Evolutionary conservation across 2,329 filamentous ascomycete species (phyloP).

Genomic region (Parafenestella ontariensis): DNA sequence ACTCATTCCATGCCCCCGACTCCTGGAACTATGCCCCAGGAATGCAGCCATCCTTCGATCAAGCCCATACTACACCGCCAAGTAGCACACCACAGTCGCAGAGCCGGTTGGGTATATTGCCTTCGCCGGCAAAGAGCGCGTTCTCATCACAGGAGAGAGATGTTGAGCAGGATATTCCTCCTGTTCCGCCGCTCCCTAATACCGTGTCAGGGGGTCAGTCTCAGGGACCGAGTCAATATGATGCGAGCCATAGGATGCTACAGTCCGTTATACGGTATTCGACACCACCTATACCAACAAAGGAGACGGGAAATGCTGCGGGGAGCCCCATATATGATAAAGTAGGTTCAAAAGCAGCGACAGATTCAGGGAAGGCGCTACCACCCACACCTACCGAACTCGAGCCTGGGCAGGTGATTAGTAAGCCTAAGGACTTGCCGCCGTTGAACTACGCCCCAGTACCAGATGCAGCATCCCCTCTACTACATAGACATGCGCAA

Average conservation of each 20-base stretch:
- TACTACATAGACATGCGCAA: neutral
- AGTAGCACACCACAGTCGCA: conserved; percentile 4
- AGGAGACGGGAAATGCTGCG: conserved; percentile 10
- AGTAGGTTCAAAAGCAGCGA: neutral
- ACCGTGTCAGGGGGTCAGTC: conserved; percentile 17
- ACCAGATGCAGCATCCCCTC: neutral
- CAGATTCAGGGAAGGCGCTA: neutral
- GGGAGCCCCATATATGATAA: conserved; percentile 7
- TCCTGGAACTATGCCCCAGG: conserved; percentile 30
- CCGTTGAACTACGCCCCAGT: neutral
- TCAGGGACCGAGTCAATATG: conserved; percentile 21
- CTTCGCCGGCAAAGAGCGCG: conserved; percentile 39
- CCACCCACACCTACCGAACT: neutral
- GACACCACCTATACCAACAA: conserved; percentile 23
- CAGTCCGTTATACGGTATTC: conserved; percentile 38
- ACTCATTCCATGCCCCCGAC: conserved; percentile 42
- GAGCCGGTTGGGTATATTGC: conserved; percentile 31
- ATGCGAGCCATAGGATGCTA: conserved; percentile 32
- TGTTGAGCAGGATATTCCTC: conserved; percentile 29
- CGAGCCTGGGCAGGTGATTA: neutral
- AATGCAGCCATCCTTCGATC: conserved; percentile 8
- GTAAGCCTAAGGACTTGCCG: neutral
- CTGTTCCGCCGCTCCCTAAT: conserved; percentile 39
- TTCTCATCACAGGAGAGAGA: conserved; percentile 32
- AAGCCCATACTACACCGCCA: conserved; percentile 13